A percentile compares a stretch with the other conserved stretches of the same genome.
phyloP scores from a whole-genome alignment of 805 yeast species.

The Wickerhamiella domercqiae region DNA sequence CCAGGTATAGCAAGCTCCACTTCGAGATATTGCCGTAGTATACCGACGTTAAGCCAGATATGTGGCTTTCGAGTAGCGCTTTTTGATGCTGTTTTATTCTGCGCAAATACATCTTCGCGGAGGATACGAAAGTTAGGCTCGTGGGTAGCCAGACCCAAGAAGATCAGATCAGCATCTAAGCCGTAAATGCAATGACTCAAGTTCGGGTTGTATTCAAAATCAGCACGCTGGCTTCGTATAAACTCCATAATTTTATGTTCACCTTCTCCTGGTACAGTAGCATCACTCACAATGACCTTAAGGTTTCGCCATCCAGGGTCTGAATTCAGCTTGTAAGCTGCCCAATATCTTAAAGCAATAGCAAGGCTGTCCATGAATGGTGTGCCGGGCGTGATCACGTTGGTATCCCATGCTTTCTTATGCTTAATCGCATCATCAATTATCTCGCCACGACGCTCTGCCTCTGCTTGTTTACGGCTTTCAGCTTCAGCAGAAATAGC shows the following conservation, averaged over 20 bases:
- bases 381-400: conserved; percentile 97
- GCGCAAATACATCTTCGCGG: conserved; percentile 93
- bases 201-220: conserved; percentile 78
- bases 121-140: conserved; percentile 91
- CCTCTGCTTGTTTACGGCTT: conserved; percentile 22
- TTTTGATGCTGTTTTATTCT: conserved; percentile 28
- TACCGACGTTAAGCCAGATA: conserved; percentile 81
- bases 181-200: conserved; percentile 96
- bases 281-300: conserved; percentile 85
- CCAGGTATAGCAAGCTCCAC: conserved; percentile 64
- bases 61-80: conserved; percentile 53
- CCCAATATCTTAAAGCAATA: conserved; percentile 73
- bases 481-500: conserved; percentile 46
- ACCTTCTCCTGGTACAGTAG: conserved; percentile 98
- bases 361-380: conserved; percentile 93
- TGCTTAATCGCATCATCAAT: conserved; percentile 44
- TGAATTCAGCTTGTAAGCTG: conserved; percentile 66
- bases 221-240: conserved; percentile 76
- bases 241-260: conserved; percentile 97
- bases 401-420: conserved; percentile 68
- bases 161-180: conserved; percentile 92
- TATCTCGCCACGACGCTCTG: conserved; percentile 40
- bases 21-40: conserved; percentile 73
- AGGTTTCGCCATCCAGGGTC: conserved; percentile 91
- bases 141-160: conserved; percentile 90